Percentiles rank a stretch among this genome's conserved stretches.
These are phyloP conservation scores for Hygrophorus pudorinus DNA, from an alignment of 768 basidiomycete genomes.

Conservation along the genomic window DNA sequence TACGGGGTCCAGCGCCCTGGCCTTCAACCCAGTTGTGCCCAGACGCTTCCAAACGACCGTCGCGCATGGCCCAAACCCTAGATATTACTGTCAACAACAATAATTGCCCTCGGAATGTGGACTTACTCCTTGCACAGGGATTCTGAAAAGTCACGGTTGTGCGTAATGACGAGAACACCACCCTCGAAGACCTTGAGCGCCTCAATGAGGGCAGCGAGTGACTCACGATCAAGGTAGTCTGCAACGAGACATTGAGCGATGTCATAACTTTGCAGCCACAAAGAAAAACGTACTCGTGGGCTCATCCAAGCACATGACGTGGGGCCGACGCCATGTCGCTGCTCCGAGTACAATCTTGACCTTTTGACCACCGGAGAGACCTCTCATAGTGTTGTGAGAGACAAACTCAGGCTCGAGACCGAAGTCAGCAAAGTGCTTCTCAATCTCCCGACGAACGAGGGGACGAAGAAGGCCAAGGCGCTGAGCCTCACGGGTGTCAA, in stretches of 20 bases:
- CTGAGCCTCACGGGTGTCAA: slow-evolving; percentile 96
- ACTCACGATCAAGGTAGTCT: slow-evolving; percentile 99
- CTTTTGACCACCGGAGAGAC: slow-evolving; percentile 97
- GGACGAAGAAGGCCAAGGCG: slow-evolving; percentile 91
- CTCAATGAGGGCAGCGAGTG: slow-evolving; percentile 95
- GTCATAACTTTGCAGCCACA: neutral
- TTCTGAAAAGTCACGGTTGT: slow-evolving; percentile 99
- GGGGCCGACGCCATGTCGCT: slow-evolving; percentile 98
- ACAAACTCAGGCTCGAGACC: slow-evolving; percentile 99
- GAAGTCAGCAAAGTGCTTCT: slow-evolving; percentile 99
- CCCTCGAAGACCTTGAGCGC: slow-evolving; percentile 98
- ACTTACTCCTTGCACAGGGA: slow-evolving; percentile 80
- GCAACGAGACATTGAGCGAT: slow-evolving; percentile 10
- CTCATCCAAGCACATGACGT: slow-evolving; percentile 95
- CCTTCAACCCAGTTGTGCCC: slow-evolving; percentile 99
- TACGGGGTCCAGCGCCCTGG: slow-evolving; percentile 88
- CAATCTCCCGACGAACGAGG: slow-evolving; percentile 96
- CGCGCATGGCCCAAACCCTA: slow-evolving; percentile 97
- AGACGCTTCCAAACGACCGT: slow-evolving; percentile 92
- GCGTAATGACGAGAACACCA: slow-evolving; percentile 95
- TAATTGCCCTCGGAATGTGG: neutral
- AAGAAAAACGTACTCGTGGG: slow-evolving; percentile 61
- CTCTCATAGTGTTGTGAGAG: slow-evolving; percentile 98
- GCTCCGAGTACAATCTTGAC: slow-evolving; percentile 99
- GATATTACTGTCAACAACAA: neutral